Conservation (phyloP, 2,329 filamentous ascomycete species). For the Tolypocladium capitatum region DNA sequence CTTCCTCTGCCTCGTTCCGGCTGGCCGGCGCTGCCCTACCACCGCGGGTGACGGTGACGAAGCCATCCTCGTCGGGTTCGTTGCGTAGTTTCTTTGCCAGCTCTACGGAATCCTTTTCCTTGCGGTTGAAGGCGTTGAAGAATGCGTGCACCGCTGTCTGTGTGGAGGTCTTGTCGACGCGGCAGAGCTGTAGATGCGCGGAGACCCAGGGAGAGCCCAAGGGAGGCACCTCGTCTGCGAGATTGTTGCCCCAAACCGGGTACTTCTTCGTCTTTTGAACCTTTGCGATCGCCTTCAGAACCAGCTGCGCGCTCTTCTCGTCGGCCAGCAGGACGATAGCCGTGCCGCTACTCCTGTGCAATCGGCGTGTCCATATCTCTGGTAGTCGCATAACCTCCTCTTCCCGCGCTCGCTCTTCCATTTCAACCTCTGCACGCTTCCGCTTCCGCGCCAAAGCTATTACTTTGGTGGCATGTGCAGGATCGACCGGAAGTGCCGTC, state of each 20-base stretch:
- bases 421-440: constrained; percentile 36
- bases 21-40: constrained; percentile 62
- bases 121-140: constrained; percentile 69
- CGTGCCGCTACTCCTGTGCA: constrained; percentile 63
- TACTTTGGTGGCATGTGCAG: constrained; percentile 31
- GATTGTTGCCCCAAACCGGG: constrained; percentile 55
- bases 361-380: constrained; percentile 54
- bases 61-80: constrained; percentile 87
- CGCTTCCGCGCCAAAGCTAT: constrained; percentile 26
- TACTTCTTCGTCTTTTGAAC: constrained; percentile 44
- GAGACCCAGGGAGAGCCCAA: constrained; percentile 48
- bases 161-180: constrained; percentile 53
- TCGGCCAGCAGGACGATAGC: constrained; percentile 80
- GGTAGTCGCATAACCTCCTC: constrained; percentile 53
- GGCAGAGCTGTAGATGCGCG: constrained; percentile 56
- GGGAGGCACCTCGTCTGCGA: constrained; percentile 39
- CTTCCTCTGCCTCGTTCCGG: constrained; percentile 55
- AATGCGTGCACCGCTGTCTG: constrained; percentile 69
- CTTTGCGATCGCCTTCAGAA: constrained; percentile 61
- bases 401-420: constrained; percentile 37
- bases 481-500: constrained; percentile 26
- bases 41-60: constrained; percentile 78
- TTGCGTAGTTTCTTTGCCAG: constrained; percentile 53
- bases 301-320: constrained; percentile 59
- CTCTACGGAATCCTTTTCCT: constrained; percentile 49